Evolutionary conservation across 2,329 filamentous ascomycete species (phyloP), one percentile per base, ranked within the genome.

Genomic region (Aspergillus sp.): DNA sequence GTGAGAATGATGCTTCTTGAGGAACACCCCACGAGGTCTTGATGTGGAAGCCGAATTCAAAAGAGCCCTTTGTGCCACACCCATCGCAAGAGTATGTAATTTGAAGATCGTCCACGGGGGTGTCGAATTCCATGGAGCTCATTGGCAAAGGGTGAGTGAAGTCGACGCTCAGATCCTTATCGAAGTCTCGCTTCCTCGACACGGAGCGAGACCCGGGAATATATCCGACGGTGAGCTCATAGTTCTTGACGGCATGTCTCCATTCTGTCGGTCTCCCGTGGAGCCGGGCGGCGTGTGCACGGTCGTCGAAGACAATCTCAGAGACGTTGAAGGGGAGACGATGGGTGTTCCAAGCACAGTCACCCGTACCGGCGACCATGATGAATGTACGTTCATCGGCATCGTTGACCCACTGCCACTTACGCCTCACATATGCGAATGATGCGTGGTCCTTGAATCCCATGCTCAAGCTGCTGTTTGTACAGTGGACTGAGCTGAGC

Each of bases 401-500:
- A 13, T 55, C 53, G 26, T 63, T 65, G 26, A 60, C 48, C 62
- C 61, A 65, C 36, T 51, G 35, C 60, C 61, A 63, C 38, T 42
- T 47, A 13, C 40, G 47, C 49, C 56, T 55, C 11, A 50, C 47
- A 46, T 58, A 55, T n/a, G 20, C 42, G 33, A 53, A 62, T 3
- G 52, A 50, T 6, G 43, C 26, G n/a, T 49, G 44, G 42, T 55
- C 47, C 13, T 54, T 40, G 42, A 60, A 58, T 10, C 47, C 52
- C 20, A 62, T 16, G 14, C 45, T 50, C 50, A 62, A 51, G 20
- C 54, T 52, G 30, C 52, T 49, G 26, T 58, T 54, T 19, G 55
- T 60, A 33, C 60, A 62, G 26, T 58, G 32, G 9, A 59, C 41
- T 5, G 55, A 59, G 26, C 51, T 46, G 16, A 60, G 30, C 32